Conservation (phyloP, 2,329 filamentous ascomycete genomes). For the Chaetomiaceae sp. region DNA sequence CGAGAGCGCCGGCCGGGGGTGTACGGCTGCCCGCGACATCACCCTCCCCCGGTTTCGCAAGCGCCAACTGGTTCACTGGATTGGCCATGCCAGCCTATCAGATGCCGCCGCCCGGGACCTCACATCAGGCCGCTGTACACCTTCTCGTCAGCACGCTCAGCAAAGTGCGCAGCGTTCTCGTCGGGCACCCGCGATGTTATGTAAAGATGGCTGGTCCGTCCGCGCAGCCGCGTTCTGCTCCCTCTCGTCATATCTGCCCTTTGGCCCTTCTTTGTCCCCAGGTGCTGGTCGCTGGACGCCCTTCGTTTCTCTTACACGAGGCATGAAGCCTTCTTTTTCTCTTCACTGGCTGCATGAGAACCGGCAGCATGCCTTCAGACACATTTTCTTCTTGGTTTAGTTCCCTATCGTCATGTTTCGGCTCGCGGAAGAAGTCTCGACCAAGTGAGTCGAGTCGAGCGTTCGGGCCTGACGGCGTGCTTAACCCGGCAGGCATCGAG, state of each 20-base stretch:
- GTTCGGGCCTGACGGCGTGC: not conserved
- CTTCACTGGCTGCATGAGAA: constrained; percentile 22
- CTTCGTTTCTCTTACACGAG: constrained; percentile 19
- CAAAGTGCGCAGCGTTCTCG: constrained; percentile 2
- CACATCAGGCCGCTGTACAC: constrained; percentile 22
- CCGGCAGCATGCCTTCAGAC: constrained; percentile 39
- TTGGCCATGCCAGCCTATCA: constrained; percentile 42
- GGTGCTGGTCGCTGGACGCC: constrained; percentile 29
- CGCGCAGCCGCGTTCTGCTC: constrained; percentile 8
- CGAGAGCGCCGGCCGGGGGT: constrained; percentile 32
- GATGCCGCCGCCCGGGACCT: constrained; percentile 28
- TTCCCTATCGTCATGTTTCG: constrained; percentile 45
- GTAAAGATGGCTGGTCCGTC: constrained; percentile 21
- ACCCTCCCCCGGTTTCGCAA: constrained; percentile 39
- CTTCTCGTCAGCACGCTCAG: constrained; percentile 21
- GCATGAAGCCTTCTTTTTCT: constrained; percentile 21
- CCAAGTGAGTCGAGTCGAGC: constrained; percentile 28
- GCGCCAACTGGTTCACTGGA: constrained; percentile 44
- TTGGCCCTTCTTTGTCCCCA: constrained; percentile 17
- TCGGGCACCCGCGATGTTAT: constrained; percentile 11
- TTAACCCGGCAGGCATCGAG: constrained; percentile 23
- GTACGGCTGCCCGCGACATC: constrained; percentile 41
- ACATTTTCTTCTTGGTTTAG: constrained; percentile 45
- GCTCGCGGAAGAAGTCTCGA: constrained; percentile 36
- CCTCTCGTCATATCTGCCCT: constrained; percentile 13